These are phyloP conservation scores for Rosa multiflora DNA, from an alignment of 306 rosid species.

Conservation along the genomic window DNA sequence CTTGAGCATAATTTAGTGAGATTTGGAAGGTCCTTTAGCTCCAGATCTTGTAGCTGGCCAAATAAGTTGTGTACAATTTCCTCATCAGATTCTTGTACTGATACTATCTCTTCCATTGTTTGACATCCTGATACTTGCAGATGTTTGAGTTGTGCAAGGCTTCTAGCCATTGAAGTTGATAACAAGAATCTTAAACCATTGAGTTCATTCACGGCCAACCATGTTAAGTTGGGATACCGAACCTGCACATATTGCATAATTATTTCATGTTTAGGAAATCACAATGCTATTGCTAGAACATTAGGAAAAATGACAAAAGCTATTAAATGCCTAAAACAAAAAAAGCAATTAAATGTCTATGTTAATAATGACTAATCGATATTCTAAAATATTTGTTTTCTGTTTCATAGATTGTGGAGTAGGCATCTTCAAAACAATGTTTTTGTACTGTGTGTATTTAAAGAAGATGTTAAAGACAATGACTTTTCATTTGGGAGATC, in stretches of 20 bases:
- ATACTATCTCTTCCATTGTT: constrained; percentile 26
- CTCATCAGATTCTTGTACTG: neutral
- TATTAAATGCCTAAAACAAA: no score
- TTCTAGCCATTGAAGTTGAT: constrained; percentile 25
- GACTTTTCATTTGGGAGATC: no score
- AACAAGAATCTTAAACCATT: neutral
- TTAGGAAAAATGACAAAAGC: neutral
- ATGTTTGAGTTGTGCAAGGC: constrained; percentile 30
- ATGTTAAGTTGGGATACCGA: constrained; percentile 25
- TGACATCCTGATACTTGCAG: constrained; percentile 30
- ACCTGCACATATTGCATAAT: neutral
- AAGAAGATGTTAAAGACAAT: no score
- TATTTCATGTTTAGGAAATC: neutral
- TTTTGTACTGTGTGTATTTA: no score
- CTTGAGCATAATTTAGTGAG: constrained; percentile 4
- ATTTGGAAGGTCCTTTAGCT: neutral
- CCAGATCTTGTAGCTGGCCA: neutral
- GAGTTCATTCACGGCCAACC: constrained; percentile 22
- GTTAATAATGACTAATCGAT: no score
- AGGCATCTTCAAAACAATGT: no score
- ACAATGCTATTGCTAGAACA: no score
- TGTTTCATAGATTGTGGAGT: no score
- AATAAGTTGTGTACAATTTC: neutral
- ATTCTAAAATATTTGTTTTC: no score
- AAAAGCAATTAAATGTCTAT: neutral